Base-by-base conservation (phyloP, 495 filamentous ascomycete species). In the Hypoxylon subgilvum region DNA sequence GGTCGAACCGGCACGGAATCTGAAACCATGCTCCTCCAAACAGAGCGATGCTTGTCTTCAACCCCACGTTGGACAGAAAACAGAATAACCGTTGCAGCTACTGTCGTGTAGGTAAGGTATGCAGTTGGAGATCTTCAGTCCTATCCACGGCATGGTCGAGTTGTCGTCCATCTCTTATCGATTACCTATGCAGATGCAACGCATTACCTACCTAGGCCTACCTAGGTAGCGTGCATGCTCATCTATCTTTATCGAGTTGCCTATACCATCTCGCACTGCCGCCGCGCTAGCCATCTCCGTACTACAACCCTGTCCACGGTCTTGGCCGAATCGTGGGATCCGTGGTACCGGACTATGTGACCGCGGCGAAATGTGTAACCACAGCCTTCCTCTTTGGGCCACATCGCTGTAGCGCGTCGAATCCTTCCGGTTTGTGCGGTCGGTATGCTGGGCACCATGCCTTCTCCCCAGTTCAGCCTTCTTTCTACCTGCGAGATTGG, bases 301-400 rank as follows among this genome's bases (percentile, higher is more conserved):
- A 14, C n/a, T 21, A 22, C 4, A 10, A 16, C n/a, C 45, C 32
- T 25, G 12, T 25, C 30, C 4, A 23, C 27, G 39, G 28, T 9
- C 39, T 43, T 35, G 5, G 44, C 50, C 50, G 38, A 39, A 32
- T 18, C 42, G 42, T 13, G 42, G 42, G 31, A 16, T 7, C 49
- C 8, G 25, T 32, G 7, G 14, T 18, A 9, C 6, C 3, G 14
- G 5, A 42, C 39, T 32, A 43, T 50, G 36, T 57, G 53, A 57
- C 19, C 3, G 44, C 17, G 8, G 6, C 42, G 43, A 10, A 35
- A 42, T 31, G 19, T 27, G 23, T 27, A 10, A 42, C 36, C 14
- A 23, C 49, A 52, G 57, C 57, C 57, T 54, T 61, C 57, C 57
- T 36, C 16, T 48, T 53, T 46, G 7, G 44, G 48, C 9, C 21